Evolutionary conservation across 1,139 yeast species (phyloP).

Genomic region (Wickerhamiella infanticola): DNA sequence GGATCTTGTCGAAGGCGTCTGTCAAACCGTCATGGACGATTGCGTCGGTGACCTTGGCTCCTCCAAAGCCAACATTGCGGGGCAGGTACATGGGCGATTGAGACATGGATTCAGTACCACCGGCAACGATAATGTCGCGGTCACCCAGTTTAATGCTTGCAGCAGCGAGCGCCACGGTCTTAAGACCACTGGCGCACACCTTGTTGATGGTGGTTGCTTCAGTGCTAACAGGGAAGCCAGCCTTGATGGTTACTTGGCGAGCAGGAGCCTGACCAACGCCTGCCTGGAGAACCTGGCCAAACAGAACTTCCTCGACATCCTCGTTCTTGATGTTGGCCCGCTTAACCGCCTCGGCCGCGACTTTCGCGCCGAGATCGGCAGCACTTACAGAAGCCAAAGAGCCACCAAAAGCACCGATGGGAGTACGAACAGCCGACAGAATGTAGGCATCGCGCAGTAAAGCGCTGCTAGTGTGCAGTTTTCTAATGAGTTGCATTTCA

Average conservation of each 20-base stretch:
- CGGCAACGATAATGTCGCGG: conserved; percentile 40
- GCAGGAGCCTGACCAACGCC: conserved; percentile 51
- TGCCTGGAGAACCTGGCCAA: conserved; percentile 47
- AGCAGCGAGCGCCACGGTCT: conserved; percentile 39
- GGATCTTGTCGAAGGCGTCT: conserved; percentile 39
- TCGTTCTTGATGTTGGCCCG: conserved; percentile 37
- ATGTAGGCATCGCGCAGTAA: conserved; percentile 28
- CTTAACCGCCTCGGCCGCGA: conserved; percentile 39
- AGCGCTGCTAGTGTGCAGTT: neutral
- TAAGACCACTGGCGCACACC: conserved; percentile 49
- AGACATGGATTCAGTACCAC: conserved; percentile 53
- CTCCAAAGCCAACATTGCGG: conserved; percentile 40
- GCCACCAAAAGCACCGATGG: conserved; percentile 46
- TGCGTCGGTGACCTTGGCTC: conserved; percentile 35
- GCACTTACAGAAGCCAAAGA: conserved; percentile 35
- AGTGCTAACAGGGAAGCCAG: conserved; percentile 38
- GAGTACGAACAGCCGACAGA: conserved; percentile 42
- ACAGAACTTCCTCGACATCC: conserved; percentile 37
- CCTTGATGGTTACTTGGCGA: conserved; percentile 44
- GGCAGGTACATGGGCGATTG: conserved; percentile 35
- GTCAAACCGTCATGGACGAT: conserved; percentile 42
- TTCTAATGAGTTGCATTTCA: neutral
- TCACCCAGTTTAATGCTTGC: conserved; percentile 40
- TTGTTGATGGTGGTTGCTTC: conserved; percentile 46
- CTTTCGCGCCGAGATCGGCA: conserved; percentile 40